These are phyloP conservation scores for Striga hermonthica DNA, from an alignment of 305 asterid species.

Conservation along the genomic window DNA sequence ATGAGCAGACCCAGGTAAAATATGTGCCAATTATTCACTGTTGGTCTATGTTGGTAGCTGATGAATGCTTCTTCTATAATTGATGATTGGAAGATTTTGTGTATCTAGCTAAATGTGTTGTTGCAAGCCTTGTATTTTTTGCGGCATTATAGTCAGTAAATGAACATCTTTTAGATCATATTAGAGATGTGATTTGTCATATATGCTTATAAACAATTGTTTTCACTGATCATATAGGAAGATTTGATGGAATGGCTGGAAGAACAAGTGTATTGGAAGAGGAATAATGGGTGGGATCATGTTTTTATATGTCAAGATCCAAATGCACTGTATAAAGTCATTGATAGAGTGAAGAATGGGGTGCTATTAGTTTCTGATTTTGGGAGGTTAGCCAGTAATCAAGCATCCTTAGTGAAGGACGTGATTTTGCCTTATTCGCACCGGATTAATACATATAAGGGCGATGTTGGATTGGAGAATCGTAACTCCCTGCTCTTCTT, in stretches of 20 bases:
- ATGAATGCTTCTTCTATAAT: neutral
- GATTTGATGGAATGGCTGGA: constrained; percentile 87
- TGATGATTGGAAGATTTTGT: constrained; percentile 13
- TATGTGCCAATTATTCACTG: neutral
- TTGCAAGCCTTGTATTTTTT: neutral
- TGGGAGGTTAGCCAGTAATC: constrained; percentile 76
- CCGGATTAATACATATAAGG: constrained; percentile 78
- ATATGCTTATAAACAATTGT: neutral
- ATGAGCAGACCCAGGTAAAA: constrained; percentile 83
- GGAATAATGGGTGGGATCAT: constrained; percentile 98
- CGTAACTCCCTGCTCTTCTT: constrained; percentile 76
- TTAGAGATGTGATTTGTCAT: too few species aligned
- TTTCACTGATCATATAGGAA: constrained; percentile 52
- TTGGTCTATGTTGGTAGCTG: constrained; percentile 1
- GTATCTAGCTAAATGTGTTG: neutral
- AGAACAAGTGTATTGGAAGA: constrained; percentile 77
- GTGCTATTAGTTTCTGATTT: constrained; percentile 92
- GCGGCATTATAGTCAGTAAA: too few species aligned
- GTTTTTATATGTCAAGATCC: constrained; percentile 97
- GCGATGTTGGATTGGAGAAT: constrained; percentile 63
- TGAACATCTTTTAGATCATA: neutral
- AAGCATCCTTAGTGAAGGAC: constrained; percentile 93
- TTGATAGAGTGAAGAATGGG: constrained; percentile 83
- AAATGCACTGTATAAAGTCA: constrained; percentile 82
- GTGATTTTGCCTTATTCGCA: constrained; percentile 86